Conservation (phyloP, 768 basidiomycete species). For the Russula compacta region DNA sequence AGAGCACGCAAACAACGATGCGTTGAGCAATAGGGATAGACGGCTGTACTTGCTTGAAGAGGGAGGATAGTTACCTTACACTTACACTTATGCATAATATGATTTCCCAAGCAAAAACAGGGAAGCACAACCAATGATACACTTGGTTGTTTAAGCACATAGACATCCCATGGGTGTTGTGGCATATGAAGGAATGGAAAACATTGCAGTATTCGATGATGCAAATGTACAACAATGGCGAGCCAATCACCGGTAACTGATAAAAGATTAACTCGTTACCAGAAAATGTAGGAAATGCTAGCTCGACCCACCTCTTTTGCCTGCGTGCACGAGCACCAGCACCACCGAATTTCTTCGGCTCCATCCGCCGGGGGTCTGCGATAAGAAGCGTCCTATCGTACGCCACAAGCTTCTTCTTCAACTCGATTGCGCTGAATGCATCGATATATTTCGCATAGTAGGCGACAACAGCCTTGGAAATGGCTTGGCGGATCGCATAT, state of each 20-base stretch:
- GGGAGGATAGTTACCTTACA: background rate
- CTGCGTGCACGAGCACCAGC: conserved; percentile 95
- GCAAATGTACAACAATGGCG: conserved; percentile 32
- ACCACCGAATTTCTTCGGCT: conserved; percentile 99
- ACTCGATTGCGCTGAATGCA: conserved; percentile 90
- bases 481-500: conserved; percentile 98
- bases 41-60: background rate
- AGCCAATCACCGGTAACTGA: conserved; percentile 69
- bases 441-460: conserved; percentile 99
- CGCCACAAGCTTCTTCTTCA: conserved; percentile 96
- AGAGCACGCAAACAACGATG: background rate
- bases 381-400: conserved; percentile 90
- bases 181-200: conserved; percentile 29
- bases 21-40: background rate
- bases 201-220: conserved; percentile 38
- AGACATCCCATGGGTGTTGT: conserved; percentile 30
- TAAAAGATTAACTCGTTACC: background rate
- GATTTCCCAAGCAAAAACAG: background rate
- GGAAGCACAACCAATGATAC: background rate
- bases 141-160: conserved; percentile 21
- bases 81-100: conserved; percentile 1
- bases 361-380: conserved; percentile 93
- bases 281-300: background rate
- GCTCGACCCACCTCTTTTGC: conserved; percentile 74
- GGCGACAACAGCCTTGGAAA: conserved; percentile 94